Evolutionary conservation across 768 basidiomycete genomes (phyloP).

Genomic region (Mycena rosella): DNA sequence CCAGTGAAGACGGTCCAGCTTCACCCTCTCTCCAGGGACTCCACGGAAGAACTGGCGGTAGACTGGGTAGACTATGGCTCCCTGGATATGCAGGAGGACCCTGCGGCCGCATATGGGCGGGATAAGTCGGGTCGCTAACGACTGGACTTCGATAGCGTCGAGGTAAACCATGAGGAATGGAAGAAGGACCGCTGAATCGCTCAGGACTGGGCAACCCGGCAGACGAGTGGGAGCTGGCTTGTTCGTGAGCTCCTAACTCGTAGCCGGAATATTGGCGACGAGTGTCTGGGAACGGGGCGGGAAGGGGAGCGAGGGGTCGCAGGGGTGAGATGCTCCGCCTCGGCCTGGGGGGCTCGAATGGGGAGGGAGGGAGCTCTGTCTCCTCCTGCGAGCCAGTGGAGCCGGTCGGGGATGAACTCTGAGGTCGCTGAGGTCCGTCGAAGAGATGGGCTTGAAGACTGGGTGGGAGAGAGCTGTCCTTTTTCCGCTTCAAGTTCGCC

Average conservation of each 20-base stretch:
- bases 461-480: slow-evolving; percentile 63
- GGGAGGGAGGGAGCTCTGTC: slow-evolving; percentile 35
- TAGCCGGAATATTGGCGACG: slow-evolving; percentile 31
- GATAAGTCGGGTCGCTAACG: slow-evolving; percentile 48
- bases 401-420: slow-evolving; percentile 28
- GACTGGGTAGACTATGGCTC: slow-evolving; percentile 33
- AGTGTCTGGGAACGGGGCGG: slow-evolving; percentile 26
- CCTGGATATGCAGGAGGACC: slow-evolving; percentile 39
- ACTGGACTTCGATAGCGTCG: slow-evolving; percentile 47
- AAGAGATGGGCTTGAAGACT: slow-evolving; percentile 64
- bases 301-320: slow-evolving; percentile 33
- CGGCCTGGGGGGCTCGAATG: slow-evolving; percentile 33
- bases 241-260: slow-evolving; percentile 27
- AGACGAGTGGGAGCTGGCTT: slow-evolving; percentile 12
- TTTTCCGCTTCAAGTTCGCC: slow-evolving; percentile 39
- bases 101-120: slow-evolving; percentile 44
- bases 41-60: slow-evolving; percentile 20
- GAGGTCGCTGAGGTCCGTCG: slow-evolving; percentile 50
- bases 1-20: slow-evolving; percentile 58
- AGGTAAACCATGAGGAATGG: slow-evolving; percentile 43
- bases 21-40: slow-evolving; percentile 58
- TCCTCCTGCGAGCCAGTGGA: slow-evolving; percentile 37
- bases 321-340: slow-evolving; percentile 21
- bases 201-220: slow-evolving; percentile 13
- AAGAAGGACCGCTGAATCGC: slow-evolving; percentile 34